A percentile compares a stretch with the other conserved stretches of the same genome.
Evolutionary conservation across 2,329 filamentous ascomycete species (phyloP).

Genomic region (Aureobasidium sp.): DNA sequence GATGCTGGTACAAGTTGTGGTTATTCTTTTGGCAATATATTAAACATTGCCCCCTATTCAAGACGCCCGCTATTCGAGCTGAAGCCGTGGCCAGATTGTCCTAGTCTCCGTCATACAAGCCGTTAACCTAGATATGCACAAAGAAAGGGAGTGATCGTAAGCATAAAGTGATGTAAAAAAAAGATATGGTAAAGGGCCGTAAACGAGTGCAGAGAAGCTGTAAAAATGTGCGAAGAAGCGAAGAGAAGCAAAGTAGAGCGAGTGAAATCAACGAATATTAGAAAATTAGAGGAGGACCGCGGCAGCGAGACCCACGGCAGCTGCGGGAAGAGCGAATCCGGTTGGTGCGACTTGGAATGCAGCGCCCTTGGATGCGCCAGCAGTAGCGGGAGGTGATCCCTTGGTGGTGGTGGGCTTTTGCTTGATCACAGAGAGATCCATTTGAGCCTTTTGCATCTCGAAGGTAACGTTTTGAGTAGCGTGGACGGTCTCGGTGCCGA

Average conservation of each 20-base stretch:
- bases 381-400: constrained; percentile 8
- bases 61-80: constrained; percentile 13
- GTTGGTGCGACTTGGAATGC: constrained; percentile 7
- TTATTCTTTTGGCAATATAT: constrained; percentile 11
- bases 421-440: constrained; percentile 8
- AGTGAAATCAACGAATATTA: neutral
- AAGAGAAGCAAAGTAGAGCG: constrained; percentile 4
- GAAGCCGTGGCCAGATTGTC: constrained; percentile 7
- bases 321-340: neutral
- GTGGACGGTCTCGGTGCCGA: constrained; percentile 15
- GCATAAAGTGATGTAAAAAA: constrained; percentile 6
- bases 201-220: constrained; percentile 12
- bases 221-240: constrained; percentile 12
- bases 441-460: constrained; percentile 11
- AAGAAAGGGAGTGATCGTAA: constrained; percentile 14
- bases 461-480: constrained; percentile 12
- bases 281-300: constrained; percentile 12
- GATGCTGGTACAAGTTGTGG: neutral
- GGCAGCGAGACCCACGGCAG: constrained; percentile 14
- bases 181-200: constrained; percentile 9
- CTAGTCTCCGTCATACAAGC: constrained; percentile 7
- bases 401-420: constrained; percentile 10
- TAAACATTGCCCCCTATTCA: constrained; percentile 14
- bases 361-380: neutral
- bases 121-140: constrained; percentile 14